A percentile compares a stretch with the other conserved stretches of the same genome.
These are phyloP conservation scores for Stropharia rugosoannulata DNA, from an alignment of 768 basidiomycete species.

Conservation along the genomic window DNA sequence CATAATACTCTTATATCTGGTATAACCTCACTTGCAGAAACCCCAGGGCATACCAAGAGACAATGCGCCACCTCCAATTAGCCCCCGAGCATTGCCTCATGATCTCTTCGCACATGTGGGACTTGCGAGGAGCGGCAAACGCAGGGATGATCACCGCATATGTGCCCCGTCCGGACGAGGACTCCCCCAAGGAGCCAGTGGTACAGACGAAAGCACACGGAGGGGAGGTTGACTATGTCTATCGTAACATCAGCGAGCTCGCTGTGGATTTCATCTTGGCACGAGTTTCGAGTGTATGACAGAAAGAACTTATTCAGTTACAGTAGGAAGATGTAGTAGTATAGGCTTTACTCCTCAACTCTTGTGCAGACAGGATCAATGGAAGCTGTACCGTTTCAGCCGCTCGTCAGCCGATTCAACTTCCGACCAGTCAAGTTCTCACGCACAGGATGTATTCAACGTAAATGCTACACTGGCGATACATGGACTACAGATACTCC, in stretches of 20 bases:
- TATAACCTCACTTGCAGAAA: constrained; percentile 31
- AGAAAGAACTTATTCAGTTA: no score
- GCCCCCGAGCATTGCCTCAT: constrained; percentile 53
- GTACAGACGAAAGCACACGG: constrained; percentile 49
- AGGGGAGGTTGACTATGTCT: constrained; percentile 58
- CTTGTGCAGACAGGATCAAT: no score
- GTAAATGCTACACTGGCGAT: no score
- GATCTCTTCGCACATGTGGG: constrained; percentile 63
- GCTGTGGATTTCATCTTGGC: constrained; percentile 20
- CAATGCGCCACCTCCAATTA: constrained; percentile 47
- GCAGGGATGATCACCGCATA: constrained; percentile 62
- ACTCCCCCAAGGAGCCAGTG: constrained; percentile 16
- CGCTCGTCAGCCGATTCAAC: no score
- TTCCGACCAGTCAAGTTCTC: no score
- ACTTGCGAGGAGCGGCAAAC: constrained; percentile 51
- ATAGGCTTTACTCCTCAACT: no score
- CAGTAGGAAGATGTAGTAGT: no score
- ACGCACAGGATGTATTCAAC: no score
- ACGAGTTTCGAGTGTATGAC: no score
- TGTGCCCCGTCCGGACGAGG: constrained; percentile 50
- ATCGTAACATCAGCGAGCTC: constrained; percentile 49
- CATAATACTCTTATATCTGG: background rate
- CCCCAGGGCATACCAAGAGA: constrained; percentile 49
- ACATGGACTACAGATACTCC: no score
- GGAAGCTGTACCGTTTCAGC: no score